A percentile compares a stretch with the other conserved stretches of the same genome.
Conservation (phyloP, 805 yeast genomes). For the Kurtzmaniella fragi region DNA sequence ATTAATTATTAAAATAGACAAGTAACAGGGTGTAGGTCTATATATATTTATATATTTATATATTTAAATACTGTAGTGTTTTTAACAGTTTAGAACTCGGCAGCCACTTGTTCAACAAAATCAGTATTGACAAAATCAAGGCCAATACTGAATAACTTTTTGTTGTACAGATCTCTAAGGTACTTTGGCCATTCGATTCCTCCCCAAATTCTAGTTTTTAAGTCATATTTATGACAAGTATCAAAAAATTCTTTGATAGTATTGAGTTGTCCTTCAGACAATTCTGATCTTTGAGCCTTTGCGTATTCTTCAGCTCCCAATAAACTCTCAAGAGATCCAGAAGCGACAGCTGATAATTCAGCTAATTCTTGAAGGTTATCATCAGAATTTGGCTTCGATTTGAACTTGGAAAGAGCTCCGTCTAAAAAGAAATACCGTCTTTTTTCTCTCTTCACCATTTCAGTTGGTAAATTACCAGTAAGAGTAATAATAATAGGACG, state of each 20-base stretch:
- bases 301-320: constrained; percentile 18
- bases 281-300: constrained; percentile 19
- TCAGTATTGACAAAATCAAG: constrained; percentile 62
- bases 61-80: neutral
- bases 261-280: constrained; percentile 26
- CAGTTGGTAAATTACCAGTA: constrained; percentile 61
- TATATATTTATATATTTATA: neutral
- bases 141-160: constrained; percentile 41
- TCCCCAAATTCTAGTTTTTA: constrained; percentile 67
- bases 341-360: constrained; percentile 34
- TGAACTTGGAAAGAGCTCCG: constrained; percentile 41
- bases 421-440: constrained; percentile 45
- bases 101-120: constrained; percentile 42
- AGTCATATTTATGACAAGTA: constrained; percentile 44
- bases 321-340: constrained; percentile 35
- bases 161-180: constrained; percentile 44
- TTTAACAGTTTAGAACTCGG: constrained; percentile 6
- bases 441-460: constrained; percentile 18
- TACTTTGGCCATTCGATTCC: constrained; percentile 61
- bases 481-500: constrained; percentile 61
- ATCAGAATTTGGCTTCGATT: constrained; percentile 11
- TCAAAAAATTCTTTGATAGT: constrained; percentile 23
- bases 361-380: constrained; percentile 18
- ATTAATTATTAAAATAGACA: neutral
- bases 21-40: no score